Percentiles rank a stretch among this genome's conserved stretches.
Conservation (phyloP, 805 yeast genomes). For the Cyberlindnera americana region DNA sequence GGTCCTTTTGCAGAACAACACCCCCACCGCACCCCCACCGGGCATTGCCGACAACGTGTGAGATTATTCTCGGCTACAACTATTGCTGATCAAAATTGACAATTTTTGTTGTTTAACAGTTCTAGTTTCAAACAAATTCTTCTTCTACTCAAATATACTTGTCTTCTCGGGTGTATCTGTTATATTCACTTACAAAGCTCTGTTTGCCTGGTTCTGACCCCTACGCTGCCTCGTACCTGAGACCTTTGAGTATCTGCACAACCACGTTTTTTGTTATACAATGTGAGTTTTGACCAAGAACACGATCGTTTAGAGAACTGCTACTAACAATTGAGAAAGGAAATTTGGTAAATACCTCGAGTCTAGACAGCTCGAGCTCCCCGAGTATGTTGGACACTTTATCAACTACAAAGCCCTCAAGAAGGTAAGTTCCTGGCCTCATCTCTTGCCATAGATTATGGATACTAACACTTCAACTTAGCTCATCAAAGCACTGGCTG, state of each 20-base stretch:
- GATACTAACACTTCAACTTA: slow-evolving; percentile 6
- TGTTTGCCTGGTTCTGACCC: background rate
- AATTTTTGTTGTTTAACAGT: no score
- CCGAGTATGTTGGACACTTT: slow-evolving; percentile 91
- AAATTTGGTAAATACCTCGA: slow-evolving; percentile 96
- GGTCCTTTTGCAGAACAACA: background rate
- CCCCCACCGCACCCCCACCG: no score
- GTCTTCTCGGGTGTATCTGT: no score
- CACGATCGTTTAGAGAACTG: background rate
- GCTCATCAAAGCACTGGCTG: slow-evolving; percentile 77
- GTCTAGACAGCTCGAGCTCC: slow-evolving; percentile 88
- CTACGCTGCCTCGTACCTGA: no score
- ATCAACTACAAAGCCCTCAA: slow-evolving; percentile 93
- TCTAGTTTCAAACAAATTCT: no score
- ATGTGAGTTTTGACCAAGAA: slow-evolving; percentile 3
- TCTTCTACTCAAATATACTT: no score
- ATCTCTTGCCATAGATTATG: background rate
- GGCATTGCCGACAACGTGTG: slow-evolving; percentile 1
- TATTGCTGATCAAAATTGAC: background rate
- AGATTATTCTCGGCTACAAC: background rate
- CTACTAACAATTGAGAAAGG: slow-evolving; percentile 34
- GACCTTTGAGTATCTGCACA: background rate
- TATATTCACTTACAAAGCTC: no score
- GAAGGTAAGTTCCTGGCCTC: slow-evolving; percentile 36
- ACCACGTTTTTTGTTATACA: background rate